Evolutionary conservation across 805 yeast species (phyloP), one percentile per base, ranked within the genome.

Genomic region (Huiozyma naganishii): DNA sequence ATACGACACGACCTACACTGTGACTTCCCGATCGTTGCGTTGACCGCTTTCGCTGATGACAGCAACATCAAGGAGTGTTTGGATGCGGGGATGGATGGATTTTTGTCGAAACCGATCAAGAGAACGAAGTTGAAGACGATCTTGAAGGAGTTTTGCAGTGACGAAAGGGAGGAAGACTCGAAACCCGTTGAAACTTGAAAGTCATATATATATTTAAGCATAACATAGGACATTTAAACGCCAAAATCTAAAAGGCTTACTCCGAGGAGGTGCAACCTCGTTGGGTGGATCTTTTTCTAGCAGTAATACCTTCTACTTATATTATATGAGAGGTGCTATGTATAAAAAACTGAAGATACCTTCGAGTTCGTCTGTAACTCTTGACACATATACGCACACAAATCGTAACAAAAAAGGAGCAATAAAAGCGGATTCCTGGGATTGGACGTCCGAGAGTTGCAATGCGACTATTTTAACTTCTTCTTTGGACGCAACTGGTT

Each of bases 401-500:
- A 17, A 17, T 17, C 23, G 23, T 17, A 17, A 17, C 23, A 17
- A 17, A 17, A 17, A 17, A 17, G 23, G 23, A 17, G 23, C 23
- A 17, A 17, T 17, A 17, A 17, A 17, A 17, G 23, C 23, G 23
- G 23, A 17, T 17, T 17, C 23, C 23, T 17, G 23, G 23, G 23
- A 17, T 17, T 17, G 23, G 23, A 17, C n/a, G n/a, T 17, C 23
- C 23, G 23, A 17, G 4, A 17, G 23, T 17, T 17, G 23, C 23
- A 44, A 42, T 36, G 33, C 68, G 74, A 70, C 74, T 76, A 89
- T 80, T 89, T 88, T 72, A 87, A 81, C 89, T 90, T 90, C 95
- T 90, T 90, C 95, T 90, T 92, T 77, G 97, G 97, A 81, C 98
- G 88, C 76, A 92, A 86, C 80, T 92, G 98, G 83, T 92, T 92